phyloP scores from a whole-genome alignment of 805 yeast genomes.

The Yamadazyma nakazawae region DNA sequence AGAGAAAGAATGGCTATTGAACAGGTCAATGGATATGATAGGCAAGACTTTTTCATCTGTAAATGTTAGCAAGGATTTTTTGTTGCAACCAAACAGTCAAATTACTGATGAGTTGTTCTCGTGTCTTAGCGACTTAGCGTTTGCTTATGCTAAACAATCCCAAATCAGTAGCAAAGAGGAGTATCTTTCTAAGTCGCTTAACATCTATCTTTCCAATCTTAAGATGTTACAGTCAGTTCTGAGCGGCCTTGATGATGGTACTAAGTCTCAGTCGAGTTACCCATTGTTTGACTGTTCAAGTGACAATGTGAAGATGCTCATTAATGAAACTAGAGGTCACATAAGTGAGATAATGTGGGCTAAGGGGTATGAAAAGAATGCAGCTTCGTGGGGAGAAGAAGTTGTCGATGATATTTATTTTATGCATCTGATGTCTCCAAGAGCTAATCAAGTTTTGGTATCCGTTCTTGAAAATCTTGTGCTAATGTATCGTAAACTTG shows the following conservation, averaged over 20 bases:
- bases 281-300: slow-evolving; percentile 37
- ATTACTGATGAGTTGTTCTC: slow-evolving; percentile 37
- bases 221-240: slow-evolving; percentile 21
- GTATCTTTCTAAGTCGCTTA: slow-evolving; percentile 25
- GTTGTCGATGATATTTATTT: slow-evolving; percentile 35
- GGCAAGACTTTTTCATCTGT: slow-evolving; percentile 25
- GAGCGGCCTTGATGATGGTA: slow-evolving; percentile 15
- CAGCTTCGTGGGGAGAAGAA: slow-evolving; percentile 42
- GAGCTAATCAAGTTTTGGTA: slow-evolving; percentile 27
- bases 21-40: slow-evolving; percentile 33
- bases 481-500: slow-evolving; percentile 27
- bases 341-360: slow-evolving; percentile 42
- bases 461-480: slow-evolving; percentile 30
- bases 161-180: slow-evolving; percentile 4
- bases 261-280: slow-evolving; percentile 23
- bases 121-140: slow-evolving; percentile 35
- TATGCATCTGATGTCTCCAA: slow-evolving; percentile 23
- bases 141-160: slow-evolving; percentile 21
- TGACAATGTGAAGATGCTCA: slow-evolving; percentile 24
- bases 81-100: slow-evolving; percentile 24
- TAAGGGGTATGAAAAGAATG: slow-evolving; percentile 34
- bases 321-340: slow-evolving; percentile 36
- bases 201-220: slow-evolving; percentile 36
- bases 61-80: slow-evolving; percentile 20
- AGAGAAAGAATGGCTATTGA: slow-evolving; percentile 24